Evolutionary conservation across 345 rosid species (phyloP).

Genomic region (Psidium friedrichsthalianum): DNA sequence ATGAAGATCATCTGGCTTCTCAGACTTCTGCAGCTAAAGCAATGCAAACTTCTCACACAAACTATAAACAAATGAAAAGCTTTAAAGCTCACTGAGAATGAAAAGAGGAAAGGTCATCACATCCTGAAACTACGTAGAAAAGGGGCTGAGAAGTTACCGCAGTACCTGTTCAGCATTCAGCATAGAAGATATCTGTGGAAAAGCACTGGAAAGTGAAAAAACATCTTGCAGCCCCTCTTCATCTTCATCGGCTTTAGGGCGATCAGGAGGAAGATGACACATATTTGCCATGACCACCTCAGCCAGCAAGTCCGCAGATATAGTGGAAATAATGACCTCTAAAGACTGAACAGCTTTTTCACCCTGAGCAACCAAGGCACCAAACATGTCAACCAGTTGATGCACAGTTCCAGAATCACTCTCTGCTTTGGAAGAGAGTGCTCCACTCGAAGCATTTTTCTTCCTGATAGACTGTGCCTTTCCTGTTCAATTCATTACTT

Average conservation of each 20-base stretch:
- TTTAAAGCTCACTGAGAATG: background rate
- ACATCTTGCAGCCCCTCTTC: slow-evolving; percentile 46
- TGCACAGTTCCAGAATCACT: slow-evolving; percentile 71
- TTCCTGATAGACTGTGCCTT: slow-evolving; percentile 26
- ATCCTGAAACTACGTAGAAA: background rate
- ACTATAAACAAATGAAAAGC: background rate
- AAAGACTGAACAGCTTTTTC: slow-evolving; percentile 76
- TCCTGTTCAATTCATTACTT: slow-evolving; percentile 32
- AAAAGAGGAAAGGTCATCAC: background rate
- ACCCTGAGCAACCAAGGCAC: slow-evolving; percentile 95
- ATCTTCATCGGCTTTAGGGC: slow-evolving; percentile 39
- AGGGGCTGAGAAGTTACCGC: background rate
- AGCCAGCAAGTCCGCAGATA: slow-evolving; percentile 88
- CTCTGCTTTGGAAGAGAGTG: slow-evolving; percentile 25
- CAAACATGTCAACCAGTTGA: slow-evolving; percentile 88
- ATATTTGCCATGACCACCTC: slow-evolving; percentile 97
- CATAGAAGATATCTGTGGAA: slow-evolving; percentile 59
- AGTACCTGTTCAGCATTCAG: slow-evolving; percentile 20
- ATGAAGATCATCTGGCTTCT: slow-evolving; percentile 37
- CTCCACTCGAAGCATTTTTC: slow-evolving; percentile 30
- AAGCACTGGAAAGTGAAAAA: slow-evolving; percentile 65
- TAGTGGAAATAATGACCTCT: slow-evolving; percentile 88
- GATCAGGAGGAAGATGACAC: slow-evolving; percentile 49
- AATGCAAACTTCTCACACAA: background rate
- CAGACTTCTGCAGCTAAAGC: slow-evolving; percentile 18